Conservation (phyloP, 768 basidiomycete genomes). For the Mycena belliarum region DNA sequence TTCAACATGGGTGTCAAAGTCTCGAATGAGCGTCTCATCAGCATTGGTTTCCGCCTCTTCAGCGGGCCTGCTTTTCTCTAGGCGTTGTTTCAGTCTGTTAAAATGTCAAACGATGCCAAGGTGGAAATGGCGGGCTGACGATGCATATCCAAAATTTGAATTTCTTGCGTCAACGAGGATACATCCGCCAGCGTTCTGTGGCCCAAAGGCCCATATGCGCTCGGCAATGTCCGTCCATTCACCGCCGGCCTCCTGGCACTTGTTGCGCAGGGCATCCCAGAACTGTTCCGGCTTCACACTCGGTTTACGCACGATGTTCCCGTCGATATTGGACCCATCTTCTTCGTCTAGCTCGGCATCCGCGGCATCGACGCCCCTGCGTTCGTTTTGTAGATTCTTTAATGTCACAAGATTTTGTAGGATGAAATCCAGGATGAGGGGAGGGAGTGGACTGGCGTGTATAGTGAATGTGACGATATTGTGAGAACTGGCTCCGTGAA, state of each 20-base stretch:
- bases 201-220: slow-evolving; percentile 89
- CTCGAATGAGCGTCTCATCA: slow-evolving; percentile 37
- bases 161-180: slow-evolving; percentile 76
- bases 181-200: slow-evolving; percentile 83
- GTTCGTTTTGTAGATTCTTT: slow-evolving; percentile 57
- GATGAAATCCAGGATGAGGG: slow-evolving; percentile 72
- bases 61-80: slow-evolving; percentile 41
- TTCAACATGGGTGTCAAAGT: slow-evolving; percentile 85
- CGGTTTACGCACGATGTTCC: slow-evolving; percentile 60
- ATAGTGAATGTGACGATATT: slow-evolving; percentile 80
- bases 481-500: slow-evolving; percentile 67
- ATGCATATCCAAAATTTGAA: slow-evolving; percentile 45
- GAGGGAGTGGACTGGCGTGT: slow-evolving; percentile 79
- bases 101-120: background rate
- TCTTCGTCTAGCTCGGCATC: slow-evolving; percentile 37
- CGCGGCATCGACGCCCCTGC: slow-evolving; percentile 32
- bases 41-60: slow-evolving; percentile 25
- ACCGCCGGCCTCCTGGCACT: slow-evolving; percentile 71
- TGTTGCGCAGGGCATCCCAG: slow-evolving; percentile 68
- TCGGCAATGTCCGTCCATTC: slow-evolving; percentile 81
- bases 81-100: slow-evolving; percentile 52
- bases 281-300: slow-evolving; percentile 75
- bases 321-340: slow-evolving; percentile 47
- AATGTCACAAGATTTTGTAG: slow-evolving; percentile 68
- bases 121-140: slow-evolving; percentile 42